Evolutionary conservation across 805 yeast species (phyloP), one percentile per base, ranked within the genome.

Genomic region (Saccharomyces kudriavzevii): DNA sequence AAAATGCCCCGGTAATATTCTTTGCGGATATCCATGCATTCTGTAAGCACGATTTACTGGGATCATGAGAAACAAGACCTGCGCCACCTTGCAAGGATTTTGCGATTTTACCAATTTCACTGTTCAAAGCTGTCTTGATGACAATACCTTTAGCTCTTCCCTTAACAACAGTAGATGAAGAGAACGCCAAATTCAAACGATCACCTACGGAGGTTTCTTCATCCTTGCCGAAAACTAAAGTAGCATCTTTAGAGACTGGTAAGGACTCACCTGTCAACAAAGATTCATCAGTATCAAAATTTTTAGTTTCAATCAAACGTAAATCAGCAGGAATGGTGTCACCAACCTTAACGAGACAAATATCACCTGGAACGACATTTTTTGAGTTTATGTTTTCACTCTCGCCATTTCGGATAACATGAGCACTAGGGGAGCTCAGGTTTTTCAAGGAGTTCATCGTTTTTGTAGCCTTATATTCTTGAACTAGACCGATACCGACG

Each of bases 281-380:
- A 66, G 95, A 84, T 72, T 94, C 98, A 72, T 94, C 98, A 52
- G 95, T 84, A 50, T 85, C 77, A 58, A 94, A 77, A 64, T 90
- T 92, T 43, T 82, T 86, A 6, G 92, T 80, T 52, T 82, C 83
- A 5, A 83, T 77, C 51, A 94, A 73, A 61, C 99, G 79, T 35
- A 94, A 73, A 70, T 94, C 99, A 0, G 99, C 99, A 0, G 99
- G 99, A 49, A 94, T 82, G 54, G 97, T 80, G 71, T 94, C 99
- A 60, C 99, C 99, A 49, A 90, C 94, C 49, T 85, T 73, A 59
- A 94, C 87, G 59, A 84, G 84, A 49, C 92, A 94, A 61, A 94
- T 71, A 69, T 94, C 99, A 55, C 99, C 99, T 2, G 98, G 97
- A 11, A 94, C 99, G 53, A 94, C 79, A 45, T 81, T 80, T 1